phyloP scores from a whole-genome alignment of 2,329 filamentous ascomycete species.

The Ophiocordyceps camponoti-rufipedis region DNA sequence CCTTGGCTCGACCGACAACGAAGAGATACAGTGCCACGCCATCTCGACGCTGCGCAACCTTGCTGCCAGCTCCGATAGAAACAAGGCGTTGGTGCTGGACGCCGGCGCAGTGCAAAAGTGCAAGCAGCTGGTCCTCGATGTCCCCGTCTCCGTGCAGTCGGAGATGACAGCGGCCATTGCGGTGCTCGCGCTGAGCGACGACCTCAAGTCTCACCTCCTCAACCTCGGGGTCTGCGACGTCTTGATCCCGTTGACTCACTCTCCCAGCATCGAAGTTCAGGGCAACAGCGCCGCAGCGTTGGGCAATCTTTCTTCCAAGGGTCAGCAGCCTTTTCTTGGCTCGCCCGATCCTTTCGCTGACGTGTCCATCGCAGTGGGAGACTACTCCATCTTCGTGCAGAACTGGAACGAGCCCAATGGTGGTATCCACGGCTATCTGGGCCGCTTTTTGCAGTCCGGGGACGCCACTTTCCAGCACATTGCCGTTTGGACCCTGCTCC shows the following conservation, averaged over 20 bases:
- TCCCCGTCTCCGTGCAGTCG: constrained; percentile 86
- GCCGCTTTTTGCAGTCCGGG: constrained; percentile 79
- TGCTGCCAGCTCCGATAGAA: constrained; percentile 88
- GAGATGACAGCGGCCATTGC: constrained; percentile 99
- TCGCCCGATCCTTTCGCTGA: constrained; percentile 1
- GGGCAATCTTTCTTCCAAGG: constrained; percentile 93
- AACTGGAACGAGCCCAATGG: constrained; percentile 87
- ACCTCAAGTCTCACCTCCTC: constrained; percentile 79
- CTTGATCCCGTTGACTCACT: constrained; percentile 85
- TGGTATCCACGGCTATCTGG: constrained; percentile 89
- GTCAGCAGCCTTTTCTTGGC: constrained; percentile 23
- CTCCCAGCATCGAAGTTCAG: constrained; percentile 91
- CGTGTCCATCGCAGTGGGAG: constrained; percentile 46
- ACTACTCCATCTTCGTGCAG: constrained; percentile 89
- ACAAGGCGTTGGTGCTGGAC: constrained; percentile 94
- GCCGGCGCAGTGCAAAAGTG: constrained; percentile 96
- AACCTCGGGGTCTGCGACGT: constrained; percentile 93
- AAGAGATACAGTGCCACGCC: constrained; percentile 97
- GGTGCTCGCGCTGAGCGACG: constrained; percentile 85
- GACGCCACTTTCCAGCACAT: constrained; percentile 98
- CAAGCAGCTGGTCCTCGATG: constrained; percentile 87
- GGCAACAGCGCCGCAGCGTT: constrained; percentile 93
- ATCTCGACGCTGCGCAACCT: constrained; percentile 93
- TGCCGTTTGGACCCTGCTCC: constrained; percentile 92
- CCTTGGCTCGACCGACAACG: constrained; percentile 86